Percentiles rank a stretch among this genome's conserved stretches.
Evolutionary conservation across 2,329 filamentous ascomycete species (phyloP).

Genomic region (Beauveria scarabaeidicola): DNA sequence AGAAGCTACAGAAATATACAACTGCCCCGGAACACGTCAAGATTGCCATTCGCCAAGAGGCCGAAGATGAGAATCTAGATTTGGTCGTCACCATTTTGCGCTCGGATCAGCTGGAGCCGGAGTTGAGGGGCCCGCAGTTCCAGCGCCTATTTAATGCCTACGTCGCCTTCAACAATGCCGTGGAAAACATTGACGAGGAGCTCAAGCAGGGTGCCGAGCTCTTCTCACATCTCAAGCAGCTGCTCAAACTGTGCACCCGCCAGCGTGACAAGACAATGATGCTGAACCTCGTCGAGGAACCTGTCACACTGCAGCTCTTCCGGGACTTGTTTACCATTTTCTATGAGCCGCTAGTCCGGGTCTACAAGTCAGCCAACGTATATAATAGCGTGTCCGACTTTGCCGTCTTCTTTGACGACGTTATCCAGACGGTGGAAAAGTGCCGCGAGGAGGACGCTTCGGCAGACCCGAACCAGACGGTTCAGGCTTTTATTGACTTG

Average conservation of each 20-base stretch:
- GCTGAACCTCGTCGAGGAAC: conserved; percentile 89
- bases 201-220: conserved; percentile 83
- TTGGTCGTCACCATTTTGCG: conserved; percentile 77
- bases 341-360: conserved; percentile 91
- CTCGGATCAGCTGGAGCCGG: conserved; percentile 65
- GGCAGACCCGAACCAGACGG: conserved; percentile 94
- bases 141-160: conserved; percentile 87
- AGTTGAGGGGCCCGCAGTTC: conserved; percentile 66
- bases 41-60: conserved; percentile 62
- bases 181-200: conserved; percentile 84
- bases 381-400: conserved; percentile 98
- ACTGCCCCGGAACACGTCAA: conserved; percentile 70
- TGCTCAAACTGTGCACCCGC: conserved; percentile 83
- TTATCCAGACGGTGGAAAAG: conserved; percentile 66
- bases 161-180: conserved; percentile 89
- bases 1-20: conserved; percentile 74
- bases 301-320: conserved; percentile 93
- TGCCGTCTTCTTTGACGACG: conserved; percentile 84
- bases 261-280: conserved; percentile 97
- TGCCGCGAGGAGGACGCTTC: conserved; percentile 71
- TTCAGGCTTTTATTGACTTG: conserved; percentile 95
- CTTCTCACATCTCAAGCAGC: conserved; percentile 90
- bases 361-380: conserved; percentile 98
- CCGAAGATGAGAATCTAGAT: conserved; percentile 66
- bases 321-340: conserved; percentile 96